Conservation (phyloP, 495 filamentous ascomycete genomes). For the Aspergillus sparsus region DNA sequence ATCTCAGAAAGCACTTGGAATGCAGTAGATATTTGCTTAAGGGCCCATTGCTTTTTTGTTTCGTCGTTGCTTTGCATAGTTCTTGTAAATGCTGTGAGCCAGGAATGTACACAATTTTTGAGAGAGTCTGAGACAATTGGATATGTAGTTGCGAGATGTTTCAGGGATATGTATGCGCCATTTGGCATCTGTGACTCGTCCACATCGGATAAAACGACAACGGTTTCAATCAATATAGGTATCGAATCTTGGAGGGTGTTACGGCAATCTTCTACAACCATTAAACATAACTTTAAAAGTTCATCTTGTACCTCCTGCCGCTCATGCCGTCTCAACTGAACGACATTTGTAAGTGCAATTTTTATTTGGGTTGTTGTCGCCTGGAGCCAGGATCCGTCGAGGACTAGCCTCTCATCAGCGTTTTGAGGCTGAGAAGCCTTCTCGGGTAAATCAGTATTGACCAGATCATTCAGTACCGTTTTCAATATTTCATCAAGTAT, state of each 20-base stretch:
- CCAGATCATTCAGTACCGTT: constrained; percentile 64
- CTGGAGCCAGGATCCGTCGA: constrained; percentile 70
- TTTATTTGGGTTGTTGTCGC: constrained; percentile 83
- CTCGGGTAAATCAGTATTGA: constrained; percentile 19
- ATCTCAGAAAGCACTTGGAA: constrained; percentile 67
- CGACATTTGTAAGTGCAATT: constrained; percentile 74
- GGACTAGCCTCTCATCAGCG: constrained; percentile 36
- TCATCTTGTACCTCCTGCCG: constrained; percentile 68
- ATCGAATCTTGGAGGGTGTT: constrained; percentile 70
- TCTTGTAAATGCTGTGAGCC: constrained; percentile 77
- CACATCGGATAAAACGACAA: constrained; percentile 68
- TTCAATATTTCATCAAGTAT: constrained; percentile 60
- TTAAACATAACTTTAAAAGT: constrained; percentile 67
- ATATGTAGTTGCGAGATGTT: constrained; percentile 64
- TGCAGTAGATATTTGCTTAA: constrained; percentile 71
- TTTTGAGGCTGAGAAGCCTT: constrained; percentile 28
- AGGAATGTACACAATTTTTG: constrained; percentile 73
- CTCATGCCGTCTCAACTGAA: constrained; percentile 76
- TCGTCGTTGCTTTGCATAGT: constrained; percentile 87
- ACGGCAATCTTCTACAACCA: constrained; percentile 74
- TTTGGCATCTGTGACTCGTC: constrained; percentile 45
- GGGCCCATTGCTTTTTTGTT: constrained; percentile 64
- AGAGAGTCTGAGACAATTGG: constrained; percentile 64
- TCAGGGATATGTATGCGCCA: constrained; percentile 48
- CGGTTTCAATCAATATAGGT: constrained; percentile 73